Evolutionary conservation across 306 rosid species (phyloP).

Genomic region (Echinosophora koreensis): DNA sequence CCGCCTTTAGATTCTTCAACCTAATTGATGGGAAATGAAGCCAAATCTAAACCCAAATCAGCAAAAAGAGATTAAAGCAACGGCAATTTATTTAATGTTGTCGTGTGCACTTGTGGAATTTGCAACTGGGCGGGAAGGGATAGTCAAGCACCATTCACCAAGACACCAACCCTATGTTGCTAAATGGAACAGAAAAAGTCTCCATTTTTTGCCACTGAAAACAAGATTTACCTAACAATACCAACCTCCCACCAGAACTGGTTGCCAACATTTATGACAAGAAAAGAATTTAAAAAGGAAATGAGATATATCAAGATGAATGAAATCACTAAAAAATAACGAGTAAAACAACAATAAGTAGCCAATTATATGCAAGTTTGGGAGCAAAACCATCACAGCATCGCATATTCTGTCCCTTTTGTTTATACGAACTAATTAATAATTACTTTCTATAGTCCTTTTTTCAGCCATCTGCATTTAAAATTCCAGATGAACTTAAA

Average conservation of each 20-base stretch:
- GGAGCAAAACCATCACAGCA: neutral
- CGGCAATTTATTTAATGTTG: neutral
- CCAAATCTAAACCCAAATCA: neutral
- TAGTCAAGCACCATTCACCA: constrained; percentile 13
- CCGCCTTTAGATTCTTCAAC: constrained; percentile 3
- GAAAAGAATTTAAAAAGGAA: too few relatives aligned
- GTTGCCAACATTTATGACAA: neutral
- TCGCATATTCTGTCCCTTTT: neutral
- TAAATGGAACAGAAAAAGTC: neutral
- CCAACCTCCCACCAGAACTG: constrained; percentile 13
- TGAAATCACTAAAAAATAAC: neutral
- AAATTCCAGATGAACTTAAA: neutral
- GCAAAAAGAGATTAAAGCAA: neutral
- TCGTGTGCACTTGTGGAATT: constrained; percentile 1
- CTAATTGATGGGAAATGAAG: neutral
- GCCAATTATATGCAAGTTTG: neutral
- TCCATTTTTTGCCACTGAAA: constrained; percentile 1
- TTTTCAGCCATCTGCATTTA: neutral
- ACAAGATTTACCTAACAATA: constrained; percentile 35
- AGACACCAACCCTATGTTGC: neutral
- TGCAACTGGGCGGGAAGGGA: neutral
- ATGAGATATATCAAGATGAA: neutral
- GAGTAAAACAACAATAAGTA: neutral
- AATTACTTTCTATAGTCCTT: too few relatives aligned
- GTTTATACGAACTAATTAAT: neutral